Evolutionary conservation across 2,329 filamentous ascomycete genomes (phyloP), one percentile per base, ranked within the genome.

Genomic region (Cladobotryum protrusum): DNA sequence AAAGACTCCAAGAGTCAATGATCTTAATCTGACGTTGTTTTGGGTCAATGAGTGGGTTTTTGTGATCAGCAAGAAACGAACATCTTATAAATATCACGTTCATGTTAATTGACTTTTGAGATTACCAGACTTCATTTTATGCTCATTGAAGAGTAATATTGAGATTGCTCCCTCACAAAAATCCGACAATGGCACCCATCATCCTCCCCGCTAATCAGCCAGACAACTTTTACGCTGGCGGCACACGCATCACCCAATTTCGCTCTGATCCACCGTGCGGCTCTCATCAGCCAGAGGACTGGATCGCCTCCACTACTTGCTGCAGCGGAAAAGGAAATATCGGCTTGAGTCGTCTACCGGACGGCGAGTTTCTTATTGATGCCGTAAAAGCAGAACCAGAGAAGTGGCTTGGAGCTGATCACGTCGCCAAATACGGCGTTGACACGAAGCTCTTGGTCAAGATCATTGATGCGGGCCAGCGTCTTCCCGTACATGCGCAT

Each of bases 401-500:
- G 5, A 43, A 43, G 4, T 59, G 57, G 57, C 54, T 57, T 1
- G 57, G 57, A 7, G n/a, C 42, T 2, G 39, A 52, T 0, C 56
- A 59, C 44, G 41, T 55, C 1, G 49, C 47, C 7, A 51, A 52
- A 11, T 53, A 51, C 24, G 56, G 56, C 13, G 20, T 34, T 20
- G 54, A 60, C 39, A 56, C 53, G 3, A 56, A 59, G 42, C 44
- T 59, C 3, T 48, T 58, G 5, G 51, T 59, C 32, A 59, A 59
- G 54, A 46, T 59, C 17, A 54, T 59, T n/a, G 57, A 59, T 29
- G 50, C 56, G 8, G 55, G 52, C 1, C 56, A 58, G 41, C 48
- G 56, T 1, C 54, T 59, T 3, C 57, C 55, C 12, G 52, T 59
- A 3, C 57, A 58, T 33, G 57, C 54, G 2, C 57, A 60, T 29